Evolutionary conservation across 306 rosid genomes (phyloP).

Genomic region (Biancaea sappan): DNA sequence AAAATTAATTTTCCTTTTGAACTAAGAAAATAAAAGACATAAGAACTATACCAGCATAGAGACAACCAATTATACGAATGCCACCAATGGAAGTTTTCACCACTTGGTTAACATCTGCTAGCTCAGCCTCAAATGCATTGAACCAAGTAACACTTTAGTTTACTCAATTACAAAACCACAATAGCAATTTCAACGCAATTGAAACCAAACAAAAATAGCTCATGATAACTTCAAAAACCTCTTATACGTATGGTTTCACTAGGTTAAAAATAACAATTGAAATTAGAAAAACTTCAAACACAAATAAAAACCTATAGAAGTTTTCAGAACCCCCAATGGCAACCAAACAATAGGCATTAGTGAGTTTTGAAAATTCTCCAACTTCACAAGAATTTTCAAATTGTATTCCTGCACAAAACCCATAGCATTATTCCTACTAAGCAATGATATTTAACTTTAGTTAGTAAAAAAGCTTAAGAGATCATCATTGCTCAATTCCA

Average conservation of each 20-base stretch:
- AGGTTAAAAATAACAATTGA: background rate
- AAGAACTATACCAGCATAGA: conserved; percentile 59
- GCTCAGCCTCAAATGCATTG: too few relatives aligned
- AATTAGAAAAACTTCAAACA: background rate
- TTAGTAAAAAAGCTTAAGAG: too few relatives aligned
- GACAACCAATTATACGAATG: conserved; percentile 78
- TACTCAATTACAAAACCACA: too few relatives aligned
- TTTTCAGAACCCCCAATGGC: conserved; percentile 84
- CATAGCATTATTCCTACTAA: background rate
- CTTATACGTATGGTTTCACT: background rate
- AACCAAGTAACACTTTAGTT: too few relatives aligned
- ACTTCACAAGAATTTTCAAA: conserved; percentile 85
- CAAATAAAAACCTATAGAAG: conserved; percentile 59
- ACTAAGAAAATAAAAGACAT: background rate
- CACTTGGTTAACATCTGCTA: too few relatives aligned
- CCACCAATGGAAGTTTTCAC: too few relatives aligned
- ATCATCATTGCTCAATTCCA: too few relatives aligned
- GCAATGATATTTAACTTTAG: too few relatives aligned
- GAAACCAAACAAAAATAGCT: background rate
- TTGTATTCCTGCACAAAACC: conserved; percentile 60
- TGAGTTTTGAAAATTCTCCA: conserved; percentile 82
- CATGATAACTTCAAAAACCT: background rate
- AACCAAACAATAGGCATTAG: too few relatives aligned
- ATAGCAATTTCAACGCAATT: too few relatives aligned
- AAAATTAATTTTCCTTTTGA: background rate